Conservation (phyloP, 2,329 filamentous ascomycete genomes). For the Epichloe glyceriae region DNA sequence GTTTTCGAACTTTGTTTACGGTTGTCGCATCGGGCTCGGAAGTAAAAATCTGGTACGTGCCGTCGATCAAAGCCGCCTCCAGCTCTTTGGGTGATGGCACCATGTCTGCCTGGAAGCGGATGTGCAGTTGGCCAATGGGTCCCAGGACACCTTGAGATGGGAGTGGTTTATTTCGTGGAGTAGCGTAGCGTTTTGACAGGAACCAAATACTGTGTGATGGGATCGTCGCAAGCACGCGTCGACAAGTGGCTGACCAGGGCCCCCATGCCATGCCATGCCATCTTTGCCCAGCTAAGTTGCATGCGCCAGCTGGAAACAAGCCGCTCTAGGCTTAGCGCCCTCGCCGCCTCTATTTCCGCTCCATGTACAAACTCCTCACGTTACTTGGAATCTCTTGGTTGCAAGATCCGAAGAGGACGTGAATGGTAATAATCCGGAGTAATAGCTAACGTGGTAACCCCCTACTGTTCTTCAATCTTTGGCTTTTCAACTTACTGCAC, state of each 20-base stretch:
- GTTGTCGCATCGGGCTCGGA: slow-evolving; percentile 33
- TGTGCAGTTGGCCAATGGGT: not conserved
- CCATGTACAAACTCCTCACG: too few species aligned
- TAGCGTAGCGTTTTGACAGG: not conserved
- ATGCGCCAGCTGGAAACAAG: not conserved
- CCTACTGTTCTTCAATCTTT: too few species aligned
- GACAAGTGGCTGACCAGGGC: not conserved
- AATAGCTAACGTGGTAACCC: too few species aligned
- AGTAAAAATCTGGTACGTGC: slow-evolving; percentile 32
- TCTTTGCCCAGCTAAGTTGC: not conserved
- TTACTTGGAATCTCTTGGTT: too few species aligned
- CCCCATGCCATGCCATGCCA: not conserved
- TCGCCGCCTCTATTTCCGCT: not conserved
- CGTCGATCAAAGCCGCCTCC: slow-evolving; percentile 32
- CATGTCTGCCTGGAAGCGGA: slow-evolving; percentile 1
- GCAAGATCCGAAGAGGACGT: too few species aligned
- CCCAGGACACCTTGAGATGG: too few species aligned
- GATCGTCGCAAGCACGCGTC: not conserved
- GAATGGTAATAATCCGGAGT: too few species aligned
- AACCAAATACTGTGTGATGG: not conserved
- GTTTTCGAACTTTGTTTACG: slow-evolving; percentile 43
- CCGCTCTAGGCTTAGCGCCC: not conserved
- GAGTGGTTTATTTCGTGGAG: not conserved
- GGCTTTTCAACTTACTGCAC: too few species aligned
- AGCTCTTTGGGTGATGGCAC: slow-evolving; percentile 28